Conservation (phyloP, 306 rosid genomes). For the Fragaria nilgerrensis region DNA sequence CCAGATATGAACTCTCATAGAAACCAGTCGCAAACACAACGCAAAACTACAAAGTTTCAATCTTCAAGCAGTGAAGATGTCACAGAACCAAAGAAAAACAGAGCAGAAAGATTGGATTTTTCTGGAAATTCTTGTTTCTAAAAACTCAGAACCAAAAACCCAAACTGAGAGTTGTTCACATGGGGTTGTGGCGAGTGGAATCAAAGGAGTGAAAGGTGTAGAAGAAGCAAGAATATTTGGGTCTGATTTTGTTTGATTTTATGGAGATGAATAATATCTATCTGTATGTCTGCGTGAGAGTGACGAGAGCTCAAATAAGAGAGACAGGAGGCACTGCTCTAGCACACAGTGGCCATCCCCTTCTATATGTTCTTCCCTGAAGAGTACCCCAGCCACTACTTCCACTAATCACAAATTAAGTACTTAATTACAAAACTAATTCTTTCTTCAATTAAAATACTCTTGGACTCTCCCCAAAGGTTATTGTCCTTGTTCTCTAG, state of each 20-base stretch:
- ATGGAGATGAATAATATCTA: conserved; percentile 32
- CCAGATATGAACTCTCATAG: conserved; percentile 14
- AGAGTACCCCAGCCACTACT: conserved; percentile 13
- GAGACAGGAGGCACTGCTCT: conserved; percentile 17
- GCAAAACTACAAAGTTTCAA: conserved; percentile 19
- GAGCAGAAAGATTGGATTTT: conserved; percentile 8
- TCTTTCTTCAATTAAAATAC: background rate
- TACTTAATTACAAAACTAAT: background rate
- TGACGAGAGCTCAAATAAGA: conserved; percentile 60
- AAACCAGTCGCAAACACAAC: conserved; percentile 1
- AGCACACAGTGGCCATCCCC: conserved; percentile 4
- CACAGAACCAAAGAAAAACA: conserved; percentile 10
- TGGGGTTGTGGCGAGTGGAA: background rate
- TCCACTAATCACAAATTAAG: conserved; percentile 10
- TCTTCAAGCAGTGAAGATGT: background rate
- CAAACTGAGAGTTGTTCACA: background rate
- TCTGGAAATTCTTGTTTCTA: background rate
- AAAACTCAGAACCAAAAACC: conserved; percentile 1
- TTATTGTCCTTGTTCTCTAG: conserved; percentile 5
- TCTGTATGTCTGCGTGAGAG: conserved; percentile 42
- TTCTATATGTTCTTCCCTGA: background rate
- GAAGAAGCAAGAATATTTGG: conserved; percentile 20
- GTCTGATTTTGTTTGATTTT: background rate
- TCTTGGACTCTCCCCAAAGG: background rate
- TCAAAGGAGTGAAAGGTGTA: background rate